A percentile compares a stretch with the other conserved stretches of the same genome.
phyloP scores from a whole-genome alignment of 257 asterid species.

The Anisodus acutangulus region DNA sequence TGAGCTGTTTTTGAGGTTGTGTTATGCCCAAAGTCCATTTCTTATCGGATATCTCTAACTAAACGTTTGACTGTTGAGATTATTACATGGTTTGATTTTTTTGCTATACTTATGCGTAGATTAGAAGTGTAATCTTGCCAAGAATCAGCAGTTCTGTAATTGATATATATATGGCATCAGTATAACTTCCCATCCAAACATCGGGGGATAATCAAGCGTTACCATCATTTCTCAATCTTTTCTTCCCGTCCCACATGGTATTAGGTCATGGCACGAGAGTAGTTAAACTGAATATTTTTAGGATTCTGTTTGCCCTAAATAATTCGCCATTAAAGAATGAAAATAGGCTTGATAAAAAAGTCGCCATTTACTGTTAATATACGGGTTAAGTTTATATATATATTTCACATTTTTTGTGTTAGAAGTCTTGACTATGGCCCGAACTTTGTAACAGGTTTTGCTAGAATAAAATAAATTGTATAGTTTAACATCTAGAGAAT shows the following conservation, averaged over 20 bases:
- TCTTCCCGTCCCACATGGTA: neutral
- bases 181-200: constrained; percentile 1
- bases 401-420: neutral
- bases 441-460: neutral
- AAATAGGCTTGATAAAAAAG: too few species aligned
- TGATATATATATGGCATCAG: neutral
- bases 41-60: neutral
- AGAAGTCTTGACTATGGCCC: neutral
- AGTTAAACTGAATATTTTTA: neutral
- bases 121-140: neutral
- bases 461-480: neutral
- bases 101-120: neutral
- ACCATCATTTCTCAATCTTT: neutral
- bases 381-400: neutral
- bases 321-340: neutral
- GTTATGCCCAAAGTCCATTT: neutral
- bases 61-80: neutral
- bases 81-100: neutral
- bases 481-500: constrained; percentile 7
- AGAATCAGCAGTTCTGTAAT: neutral
- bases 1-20: neutral
- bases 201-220: neutral
- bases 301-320: neutral
- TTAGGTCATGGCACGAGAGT: neutral
- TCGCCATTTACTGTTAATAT: neutral